Evolutionary conservation across 208 protist species (phyloP), one percentile per base, ranked within the genome.

Genomic region (Crithidia bombi): DNA sequence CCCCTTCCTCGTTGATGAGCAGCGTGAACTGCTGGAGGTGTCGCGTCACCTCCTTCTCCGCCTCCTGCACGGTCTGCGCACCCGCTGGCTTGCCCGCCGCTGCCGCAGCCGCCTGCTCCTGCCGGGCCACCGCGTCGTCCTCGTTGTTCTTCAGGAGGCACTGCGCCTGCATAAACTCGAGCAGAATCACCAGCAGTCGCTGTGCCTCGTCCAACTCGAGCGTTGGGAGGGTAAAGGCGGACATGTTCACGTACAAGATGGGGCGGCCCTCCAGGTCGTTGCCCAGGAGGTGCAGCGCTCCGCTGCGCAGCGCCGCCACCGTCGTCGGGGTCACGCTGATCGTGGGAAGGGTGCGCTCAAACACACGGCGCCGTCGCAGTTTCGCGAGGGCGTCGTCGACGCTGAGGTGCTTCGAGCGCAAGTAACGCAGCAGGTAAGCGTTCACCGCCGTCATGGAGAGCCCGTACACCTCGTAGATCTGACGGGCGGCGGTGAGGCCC

Each of bases 111-210:
- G 56, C 43, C 15, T 38, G 64, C 52, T 52, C 58, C 26, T 65
- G 49, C 62, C 46, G 57, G 57, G 36, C 52, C 65, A 50, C 69
- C 25, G 66, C 56, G 32, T 41, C 68, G 41, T 78, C 56, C 9
- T 76, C 57, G 58, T 77, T 78, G 64, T 56, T 69, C 39, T 59
- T 55, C 41, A 73, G 50, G 25, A 81, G 71, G 58, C 80, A 86
- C 26, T 78, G 77, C 2, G 81, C 63, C 49, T 92, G 83, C 74
- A 93, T 89, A 65, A 90, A 95, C 76, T 93, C 85, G 23, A 89
- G 71, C 44, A 95, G 19, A 30, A 95, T 51, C 15, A 85, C 77
- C 2, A 83, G 33, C 28, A 95, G 58, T 25, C 86, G 79, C 65
- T 91, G 69, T 39, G 74, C 74, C 36, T 92, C 86, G 35, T 87